phyloP scores from a whole-genome alignment of 1,284 basidiomycete species.

The Trichosporon faecale region DNA sequence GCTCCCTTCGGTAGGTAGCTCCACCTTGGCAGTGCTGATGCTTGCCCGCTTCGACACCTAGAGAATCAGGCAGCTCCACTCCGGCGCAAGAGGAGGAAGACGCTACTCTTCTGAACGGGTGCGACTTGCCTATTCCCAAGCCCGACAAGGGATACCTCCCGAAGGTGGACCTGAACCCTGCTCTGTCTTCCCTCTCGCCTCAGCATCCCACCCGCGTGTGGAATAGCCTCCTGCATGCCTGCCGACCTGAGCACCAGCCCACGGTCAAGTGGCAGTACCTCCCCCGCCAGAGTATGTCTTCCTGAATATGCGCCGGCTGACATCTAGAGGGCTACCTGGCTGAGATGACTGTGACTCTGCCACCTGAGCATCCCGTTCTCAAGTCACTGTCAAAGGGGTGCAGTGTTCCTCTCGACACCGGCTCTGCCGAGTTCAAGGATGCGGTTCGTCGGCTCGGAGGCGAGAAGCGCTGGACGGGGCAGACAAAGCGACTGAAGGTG shows the following conservation, averaged over 20 bases:
- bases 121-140: neutral
- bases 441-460: conserved; percentile 31
- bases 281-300: conserved; percentile 5
- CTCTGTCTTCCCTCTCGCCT: conserved; percentile 33
- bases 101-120: neutral
- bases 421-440: conserved; percentile 30
- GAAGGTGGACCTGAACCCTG: conserved; percentile 16
- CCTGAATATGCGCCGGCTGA: neutral
- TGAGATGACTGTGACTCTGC: conserved; percentile 34
- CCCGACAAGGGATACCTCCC: neutral
- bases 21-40: neutral
- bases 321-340: conserved; percentile 21
- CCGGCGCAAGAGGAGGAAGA: neutral
- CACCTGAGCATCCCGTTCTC: conserved; percentile 36
- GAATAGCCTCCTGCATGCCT: conserved; percentile 38
- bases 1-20: neutral
- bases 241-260: conserved; percentile 32
- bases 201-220: conserved; percentile 42
- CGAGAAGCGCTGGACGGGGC: conserved; percentile 31
- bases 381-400: conserved; percentile 15
- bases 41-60: neutral
- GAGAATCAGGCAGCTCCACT: neutral
- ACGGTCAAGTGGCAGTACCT: conserved; percentile 38
- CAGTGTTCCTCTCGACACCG: conserved; percentile 28
- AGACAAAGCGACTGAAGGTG: conserved; percentile 32